Evolutionary conservation across 23 red algal genomes (phyloP).

Genomic region (Gracilaria caudata): DNA sequence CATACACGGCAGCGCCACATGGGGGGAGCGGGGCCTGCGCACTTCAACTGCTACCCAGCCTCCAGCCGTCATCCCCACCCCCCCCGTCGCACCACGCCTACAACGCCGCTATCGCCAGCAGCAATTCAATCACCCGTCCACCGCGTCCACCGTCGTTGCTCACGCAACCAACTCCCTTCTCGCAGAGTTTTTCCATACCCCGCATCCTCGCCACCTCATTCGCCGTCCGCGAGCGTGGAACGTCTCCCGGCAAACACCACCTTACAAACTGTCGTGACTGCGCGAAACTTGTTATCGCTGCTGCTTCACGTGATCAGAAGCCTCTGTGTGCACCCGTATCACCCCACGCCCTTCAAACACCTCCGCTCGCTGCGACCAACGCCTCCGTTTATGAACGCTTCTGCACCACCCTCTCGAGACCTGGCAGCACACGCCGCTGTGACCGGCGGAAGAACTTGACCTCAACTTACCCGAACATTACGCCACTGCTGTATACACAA

Average conservation of each 20-base stretch:
- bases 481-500: not conserved
- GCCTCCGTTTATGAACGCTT: not conserved
- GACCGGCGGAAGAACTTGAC: not conserved
- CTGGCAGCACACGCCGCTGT: not conserved
- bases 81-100: not conserved
- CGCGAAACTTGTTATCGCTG: not conserved
- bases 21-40: slow-evolving; percentile 5
- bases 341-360: slow-evolving; percentile 10
- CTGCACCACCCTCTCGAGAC: not conserved
- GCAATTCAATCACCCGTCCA: not conserved
- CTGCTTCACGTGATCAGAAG: slow-evolving; percentile 3
- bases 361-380: slow-evolving; percentile 20
- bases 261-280: not conserved
- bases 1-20: not conserved
- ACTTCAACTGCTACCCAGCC: not conserved
- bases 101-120: not conserved
- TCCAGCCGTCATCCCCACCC: not conserved
- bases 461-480: slow-evolving; percentile 31
- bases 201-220: not conserved
- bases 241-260: slow-evolving; percentile 20
- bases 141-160: slow-evolving; percentile 15
- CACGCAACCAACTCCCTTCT: slow-evolving; percentile 4
- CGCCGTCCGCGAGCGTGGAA: slow-evolving; percentile 3
- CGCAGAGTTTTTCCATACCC: slow-evolving; percentile 3
- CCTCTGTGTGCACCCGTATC: slow-evolving; percentile 37